Evolutionary conservation across 805 yeast species (phyloP).

Genomic region (Schwanniomyces polymorphus): DNA sequence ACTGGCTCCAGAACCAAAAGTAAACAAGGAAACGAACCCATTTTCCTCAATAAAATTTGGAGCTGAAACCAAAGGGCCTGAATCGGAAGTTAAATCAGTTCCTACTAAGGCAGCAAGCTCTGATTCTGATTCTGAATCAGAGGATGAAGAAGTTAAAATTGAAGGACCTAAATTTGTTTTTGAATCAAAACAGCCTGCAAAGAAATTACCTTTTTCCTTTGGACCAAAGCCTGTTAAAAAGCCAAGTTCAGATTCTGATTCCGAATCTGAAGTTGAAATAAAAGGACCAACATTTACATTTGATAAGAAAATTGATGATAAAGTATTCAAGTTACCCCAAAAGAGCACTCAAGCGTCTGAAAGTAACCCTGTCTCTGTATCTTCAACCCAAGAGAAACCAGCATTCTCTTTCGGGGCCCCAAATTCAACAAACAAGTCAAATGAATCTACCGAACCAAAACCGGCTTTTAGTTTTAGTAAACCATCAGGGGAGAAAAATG

Average conservation of each 20-base stretch:
- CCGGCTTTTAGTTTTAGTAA: constrained; percentile 23
- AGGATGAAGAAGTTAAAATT: constrained; percentile 24
- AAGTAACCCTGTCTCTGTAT: neutral
- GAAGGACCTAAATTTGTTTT: constrained; percentile 40
- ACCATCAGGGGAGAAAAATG: neutral
- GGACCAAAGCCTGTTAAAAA: constrained; percentile 28
- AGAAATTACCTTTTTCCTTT: constrained; percentile 38
- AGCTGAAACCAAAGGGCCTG: neutral
- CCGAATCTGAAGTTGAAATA: constrained; percentile 63
- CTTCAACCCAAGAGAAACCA: constrained; percentile 6
- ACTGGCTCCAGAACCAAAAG: neutral
- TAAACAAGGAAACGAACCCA: neutral
- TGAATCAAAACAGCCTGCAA: constrained; percentile 24
- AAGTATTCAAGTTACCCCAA: constrained; percentile 24
- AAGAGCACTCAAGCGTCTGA: neutral
- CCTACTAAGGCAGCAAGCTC: constrained; percentile 11
- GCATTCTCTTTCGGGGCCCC: constrained; percentile 19
- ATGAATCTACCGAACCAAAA: constrained; percentile 13
- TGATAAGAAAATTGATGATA: constrained; percentile 35
- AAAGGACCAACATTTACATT: constrained; percentile 71
- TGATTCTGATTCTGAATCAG: constrained; percentile 26
- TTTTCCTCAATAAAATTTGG: neutral
- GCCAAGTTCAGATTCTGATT: constrained; percentile 45
- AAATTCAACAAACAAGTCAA: constrained; percentile 17
- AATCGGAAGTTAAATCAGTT: constrained; percentile 3